A percentile compares a stretch with the other conserved stretches of the same genome.
These are phyloP conservation scores for Sporothrix curviconia DNA, from an alignment of 2,329 filamentous ascomycete species.

Conservation along the genomic window DNA sequence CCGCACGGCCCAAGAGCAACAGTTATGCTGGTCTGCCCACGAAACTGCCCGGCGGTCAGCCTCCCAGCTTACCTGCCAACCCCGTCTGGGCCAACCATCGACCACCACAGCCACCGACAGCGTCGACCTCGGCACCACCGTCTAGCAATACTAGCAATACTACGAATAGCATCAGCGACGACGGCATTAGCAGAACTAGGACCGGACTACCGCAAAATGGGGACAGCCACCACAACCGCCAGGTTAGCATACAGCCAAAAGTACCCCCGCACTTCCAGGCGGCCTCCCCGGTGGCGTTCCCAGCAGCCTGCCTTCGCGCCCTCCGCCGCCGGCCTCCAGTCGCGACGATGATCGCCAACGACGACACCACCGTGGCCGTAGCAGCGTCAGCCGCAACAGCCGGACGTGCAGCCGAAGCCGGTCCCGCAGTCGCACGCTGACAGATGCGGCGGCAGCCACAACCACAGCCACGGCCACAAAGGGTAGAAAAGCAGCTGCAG, in stretches of 20 bases:
- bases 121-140: no score
- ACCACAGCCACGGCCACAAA: not conserved
- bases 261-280: not conserved
- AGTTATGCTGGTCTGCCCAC: not conserved
- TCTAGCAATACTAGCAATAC: not conserved
- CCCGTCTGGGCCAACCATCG: constrained; percentile 5
- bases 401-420: not conserved
- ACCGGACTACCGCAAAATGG: no score
- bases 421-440: not conserved
- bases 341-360: not conserved
- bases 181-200: no score
- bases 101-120: not conserved
- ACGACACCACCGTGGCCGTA: constrained; percentile 6
- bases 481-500: not conserved
- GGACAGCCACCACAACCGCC: no score
- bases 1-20: not conserved
- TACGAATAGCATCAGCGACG: no score
- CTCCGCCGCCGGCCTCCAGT: constrained; percentile 10
- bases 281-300: not conserved
- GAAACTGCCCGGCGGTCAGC: not conserved
- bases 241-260: no score
- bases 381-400: not conserved
- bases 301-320: constrained; percentile 7
- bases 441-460: not conserved
- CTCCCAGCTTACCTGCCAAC: constrained; percentile 5